These are phyloP conservation scores for Cercospora janseana DNA, from an alignment of 2,329 filamentous ascomycete genomes.

Conservation along the genomic window DNA sequence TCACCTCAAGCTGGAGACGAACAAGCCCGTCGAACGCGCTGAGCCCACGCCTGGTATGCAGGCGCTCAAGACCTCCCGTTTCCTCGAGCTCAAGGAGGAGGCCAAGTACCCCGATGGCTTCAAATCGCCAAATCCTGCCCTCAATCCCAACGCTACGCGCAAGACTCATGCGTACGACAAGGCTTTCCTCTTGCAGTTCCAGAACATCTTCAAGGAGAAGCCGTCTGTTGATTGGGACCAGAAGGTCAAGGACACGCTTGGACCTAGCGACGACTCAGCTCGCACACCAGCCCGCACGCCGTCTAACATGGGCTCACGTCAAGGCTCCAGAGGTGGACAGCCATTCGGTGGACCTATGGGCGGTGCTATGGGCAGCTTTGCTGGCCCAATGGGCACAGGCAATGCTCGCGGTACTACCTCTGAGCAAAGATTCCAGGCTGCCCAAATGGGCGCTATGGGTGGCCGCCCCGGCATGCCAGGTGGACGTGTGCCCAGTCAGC, in stretches of 20 bases:
- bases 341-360: slow-evolving; percentile 66
- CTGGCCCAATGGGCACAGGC: slow-evolving; percentile 54
- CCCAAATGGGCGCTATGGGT: slow-evolving; percentile 29
- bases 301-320: slow-evolving; percentile 51
- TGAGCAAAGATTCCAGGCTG: slow-evolving; percentile 62
- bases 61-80: slow-evolving; percentile 85
- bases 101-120: slow-evolving; percentile 81
- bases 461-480: slow-evolving; percentile 44
- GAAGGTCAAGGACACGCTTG: slow-evolving; percentile 80
- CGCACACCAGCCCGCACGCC: slow-evolving; percentile 58
- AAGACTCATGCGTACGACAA: slow-evolving; percentile 92
- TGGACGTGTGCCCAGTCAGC: slow-evolving; percentile 57
- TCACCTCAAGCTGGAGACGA: slow-evolving; percentile 83
- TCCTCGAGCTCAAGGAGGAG: slow-evolving; percentile 71
- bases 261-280: slow-evolving; percentile 69
- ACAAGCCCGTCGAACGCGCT: slow-evolving; percentile 81
- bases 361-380: slow-evolving; percentile 33
- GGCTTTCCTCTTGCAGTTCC: slow-evolving; percentile 93
- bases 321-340: slow-evolving; percentile 41
- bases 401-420: slow-evolving; percentile 73
- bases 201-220: slow-evolving; percentile 93
- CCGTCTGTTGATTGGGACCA: slow-evolving; percentile 90
- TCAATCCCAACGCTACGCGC: slow-evolving; percentile 77
- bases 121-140: slow-evolving; percentile 82
- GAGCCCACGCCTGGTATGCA: slow-evolving; percentile 94